phyloP scores from a whole-genome alignment of 139 green algal genomes.

The Volvox reticuliferus region DNA sequence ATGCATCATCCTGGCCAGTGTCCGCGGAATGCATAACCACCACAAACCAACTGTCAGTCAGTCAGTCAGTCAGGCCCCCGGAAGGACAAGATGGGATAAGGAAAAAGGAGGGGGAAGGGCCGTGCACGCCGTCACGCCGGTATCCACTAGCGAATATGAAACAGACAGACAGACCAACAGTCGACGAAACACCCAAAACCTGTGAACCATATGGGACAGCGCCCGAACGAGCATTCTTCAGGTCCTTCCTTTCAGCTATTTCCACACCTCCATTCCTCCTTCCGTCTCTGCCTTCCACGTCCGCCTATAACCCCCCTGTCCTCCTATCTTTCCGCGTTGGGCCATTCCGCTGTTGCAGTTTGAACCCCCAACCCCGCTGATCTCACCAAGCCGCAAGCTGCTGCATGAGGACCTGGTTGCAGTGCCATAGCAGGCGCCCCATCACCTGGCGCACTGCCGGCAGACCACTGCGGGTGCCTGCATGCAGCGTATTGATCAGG shows the following conservation, averaged over 20 bases:
- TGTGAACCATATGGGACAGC: not conserved
- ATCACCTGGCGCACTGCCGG: conserved; percentile 81
- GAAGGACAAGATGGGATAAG: too few relatives aligned
- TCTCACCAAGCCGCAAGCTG: conserved; percentile 87
- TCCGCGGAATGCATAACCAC: too few relatives aligned
- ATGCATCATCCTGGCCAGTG: conserved; percentile 82
- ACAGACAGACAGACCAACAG: not conserved
- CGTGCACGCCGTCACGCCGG: too few relatives aligned
- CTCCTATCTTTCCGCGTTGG: not conserved
- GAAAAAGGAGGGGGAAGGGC: not conserved
- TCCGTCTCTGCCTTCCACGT: not conserved
- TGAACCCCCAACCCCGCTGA: not conserved
- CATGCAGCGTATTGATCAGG: conserved; percentile 74
- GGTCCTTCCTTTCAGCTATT: not conserved
- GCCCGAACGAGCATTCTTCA: not conserved
- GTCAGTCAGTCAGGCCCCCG: not conserved
- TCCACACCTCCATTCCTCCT: not conserved
- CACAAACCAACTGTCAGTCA: too few relatives aligned
- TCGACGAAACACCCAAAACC: not conserved
- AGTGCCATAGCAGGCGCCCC: conserved; percentile 89
- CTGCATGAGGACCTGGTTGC: conserved; percentile 86
- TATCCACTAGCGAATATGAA: too few relatives aligned
- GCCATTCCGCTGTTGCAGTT: not conserved
- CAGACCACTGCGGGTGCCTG: conserved; percentile 65
- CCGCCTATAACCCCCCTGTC: not conserved